Evolutionary conservation across 2,329 filamentous ascomycete genomes (phyloP).

Genomic region (Aspergillus fischeri): DNA sequence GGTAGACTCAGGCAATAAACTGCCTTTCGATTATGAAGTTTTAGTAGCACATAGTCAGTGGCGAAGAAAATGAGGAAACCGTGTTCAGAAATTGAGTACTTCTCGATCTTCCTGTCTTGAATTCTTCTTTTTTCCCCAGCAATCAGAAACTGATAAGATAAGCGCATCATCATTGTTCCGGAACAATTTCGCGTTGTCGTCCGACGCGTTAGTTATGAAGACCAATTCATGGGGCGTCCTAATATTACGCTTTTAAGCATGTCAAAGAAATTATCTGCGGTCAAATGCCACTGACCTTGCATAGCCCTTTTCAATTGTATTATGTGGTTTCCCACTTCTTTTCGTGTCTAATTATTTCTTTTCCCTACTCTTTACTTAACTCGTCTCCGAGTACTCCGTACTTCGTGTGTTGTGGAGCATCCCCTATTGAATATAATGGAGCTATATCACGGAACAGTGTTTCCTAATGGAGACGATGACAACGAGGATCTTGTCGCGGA

Average conservation of each 20-base stretch:
- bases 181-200: neutral
- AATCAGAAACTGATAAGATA: slow-evolving; percentile 19
- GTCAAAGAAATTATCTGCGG: neutral
- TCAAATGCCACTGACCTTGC: neutral
- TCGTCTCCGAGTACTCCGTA: neutral
- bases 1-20: neutral
- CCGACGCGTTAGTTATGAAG: neutral
- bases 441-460: neutral
- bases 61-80: neutral
- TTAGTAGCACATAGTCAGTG: neutral
- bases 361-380: neutral
- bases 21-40: neutral
- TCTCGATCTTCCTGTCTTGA: neutral
- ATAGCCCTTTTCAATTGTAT: neutral
- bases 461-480: neutral
- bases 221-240: neutral
- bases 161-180: slow-evolving; percentile 12
- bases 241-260: neutral
- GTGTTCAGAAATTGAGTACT: neutral
- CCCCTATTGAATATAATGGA: neutral
- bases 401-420: too few species aligned
- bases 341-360: neutral
- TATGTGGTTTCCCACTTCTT: neutral
- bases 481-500: slow-evolving; percentile 17
- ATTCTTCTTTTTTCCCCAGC: neutral